Evolutionary conservation across 2,329 filamentous ascomycete species (phyloP).

Genomic region (Lasiodiplodia sp.): DNA sequence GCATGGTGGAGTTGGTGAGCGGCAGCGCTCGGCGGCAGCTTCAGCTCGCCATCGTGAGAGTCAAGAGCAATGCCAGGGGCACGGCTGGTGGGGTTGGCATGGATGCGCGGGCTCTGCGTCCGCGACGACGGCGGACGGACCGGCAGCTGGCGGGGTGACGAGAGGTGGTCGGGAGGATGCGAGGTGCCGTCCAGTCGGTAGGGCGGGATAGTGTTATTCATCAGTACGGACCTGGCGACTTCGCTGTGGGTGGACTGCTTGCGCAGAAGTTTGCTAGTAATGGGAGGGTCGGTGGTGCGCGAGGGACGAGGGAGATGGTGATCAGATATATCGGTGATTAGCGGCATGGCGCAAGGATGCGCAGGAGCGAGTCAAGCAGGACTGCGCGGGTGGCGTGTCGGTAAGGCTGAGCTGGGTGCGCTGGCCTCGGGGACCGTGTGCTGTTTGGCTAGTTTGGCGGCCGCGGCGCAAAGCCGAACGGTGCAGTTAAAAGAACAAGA

Average conservation of each 20-base stretch:
- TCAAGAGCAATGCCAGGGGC: slow-evolving; percentile 12
- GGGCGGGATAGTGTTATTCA: slow-evolving; percentile 42
- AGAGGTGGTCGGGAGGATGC: slow-evolving; percentile 35
- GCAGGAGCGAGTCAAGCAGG: slow-evolving; percentile 25
- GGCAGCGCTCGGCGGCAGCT: slow-evolving; percentile 36
- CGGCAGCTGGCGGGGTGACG: slow-evolving; percentile 35
- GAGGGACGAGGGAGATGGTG: slow-evolving; percentile 28
- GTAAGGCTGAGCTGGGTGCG: slow-evolving; percentile 18
- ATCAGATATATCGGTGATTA: slow-evolving; percentile 31
- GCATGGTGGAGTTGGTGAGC: slow-evolving; percentile 8
- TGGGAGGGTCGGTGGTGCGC: slow-evolving; percentile 22
- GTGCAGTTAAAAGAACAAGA: neutral
- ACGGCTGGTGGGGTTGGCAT: slow-evolving; percentile 7
- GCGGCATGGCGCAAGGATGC: slow-evolving; percentile 28
- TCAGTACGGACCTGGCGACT: slow-evolving; percentile 59
- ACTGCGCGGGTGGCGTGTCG: slow-evolving; percentile 13
- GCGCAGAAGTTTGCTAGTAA: slow-evolving; percentile 29
- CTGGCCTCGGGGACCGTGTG: neutral
- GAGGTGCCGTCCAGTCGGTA: slow-evolving; percentile 36
- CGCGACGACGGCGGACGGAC: slow-evolving; percentile 32
- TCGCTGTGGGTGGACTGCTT: slow-evolving; percentile 56
- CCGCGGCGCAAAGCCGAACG: slow-evolving; percentile 9
- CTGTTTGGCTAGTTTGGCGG: slow-evolving; percentile 13
- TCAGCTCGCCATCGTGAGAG: slow-evolving; percentile 40
- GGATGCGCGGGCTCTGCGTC: slow-evolving; percentile 29